Evolutionary conservation across 352 stramenopile genomes (phyloP).

Genomic region (Globisporangium cystogenes): DNA sequence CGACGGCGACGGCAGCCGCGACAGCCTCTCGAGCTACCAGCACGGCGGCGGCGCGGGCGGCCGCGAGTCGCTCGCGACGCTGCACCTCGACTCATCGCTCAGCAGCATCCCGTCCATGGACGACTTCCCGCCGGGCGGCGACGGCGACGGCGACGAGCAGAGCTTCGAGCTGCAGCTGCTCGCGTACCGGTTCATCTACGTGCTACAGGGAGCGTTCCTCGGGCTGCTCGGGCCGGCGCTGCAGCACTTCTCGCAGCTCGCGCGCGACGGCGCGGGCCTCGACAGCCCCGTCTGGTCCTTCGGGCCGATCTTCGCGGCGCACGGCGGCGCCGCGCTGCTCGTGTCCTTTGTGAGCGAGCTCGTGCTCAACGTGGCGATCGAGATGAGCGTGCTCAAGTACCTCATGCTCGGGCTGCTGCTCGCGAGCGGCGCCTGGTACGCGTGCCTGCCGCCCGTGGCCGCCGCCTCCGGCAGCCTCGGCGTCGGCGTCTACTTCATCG

Average conservation of each 20-base stretch:
- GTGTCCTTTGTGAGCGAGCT: slow-evolving; percentile 81
- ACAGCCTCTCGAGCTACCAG: slow-evolving; percentile 7
- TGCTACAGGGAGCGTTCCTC: slow-evolving; percentile 62
- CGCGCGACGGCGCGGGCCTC: slow-evolving; percentile 24
- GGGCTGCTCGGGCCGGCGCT: slow-evolving; percentile 55
- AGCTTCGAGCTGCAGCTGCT: slow-evolving; percentile 59
- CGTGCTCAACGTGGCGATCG: slow-evolving; percentile 55
- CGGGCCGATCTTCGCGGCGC: slow-evolving; percentile 66
- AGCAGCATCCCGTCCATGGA: slow-evolving; percentile 18
- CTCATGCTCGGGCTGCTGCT: slow-evolving; percentile 52
- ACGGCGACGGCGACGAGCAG: slow-evolving; percentile 16
- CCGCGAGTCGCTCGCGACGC: slow-evolving; percentile 8
- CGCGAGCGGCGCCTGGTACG: slow-evolving; percentile 60
- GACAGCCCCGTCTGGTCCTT: slow-evolving; percentile 56
- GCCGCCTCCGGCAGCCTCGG: slow-evolving; percentile 54
- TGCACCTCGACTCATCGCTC: slow-evolving; percentile 18
- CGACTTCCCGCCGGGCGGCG: slow-evolving; percentile 5
- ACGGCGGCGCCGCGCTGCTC: slow-evolving; percentile 61
- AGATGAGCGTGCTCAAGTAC: slow-evolving; percentile 72
- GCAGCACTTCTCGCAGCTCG: slow-evolving; percentile 60
- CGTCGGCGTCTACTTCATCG: slow-evolving; percentile 66
- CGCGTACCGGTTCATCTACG: slow-evolving; percentile 61
- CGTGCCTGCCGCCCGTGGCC: slow-evolving; percentile 51
- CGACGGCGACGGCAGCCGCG: slow-evolving; percentile 4
- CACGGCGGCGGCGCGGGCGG: slow-evolving; percentile 4